A percentile compares a stretch with the other conserved stretches of the same genome.
Evolutionary conservation across 768 basidiomycete genomes (phyloP).

Genomic region (Amanita pseudoporphyria): DNA sequence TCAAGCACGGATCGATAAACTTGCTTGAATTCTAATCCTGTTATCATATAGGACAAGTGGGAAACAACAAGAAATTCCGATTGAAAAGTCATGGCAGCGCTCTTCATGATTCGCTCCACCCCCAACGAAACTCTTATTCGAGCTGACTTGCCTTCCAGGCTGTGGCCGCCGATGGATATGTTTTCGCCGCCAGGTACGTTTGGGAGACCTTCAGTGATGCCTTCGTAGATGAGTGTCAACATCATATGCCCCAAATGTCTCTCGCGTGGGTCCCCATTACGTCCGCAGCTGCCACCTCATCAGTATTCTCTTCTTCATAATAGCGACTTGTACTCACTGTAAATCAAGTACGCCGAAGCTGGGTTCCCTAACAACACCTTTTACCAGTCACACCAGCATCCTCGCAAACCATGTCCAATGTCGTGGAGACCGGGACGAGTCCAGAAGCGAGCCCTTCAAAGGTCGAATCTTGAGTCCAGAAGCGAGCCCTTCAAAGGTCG

Average conservation of each 20-base stretch:
- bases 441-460: slow-evolving; percentile 31
- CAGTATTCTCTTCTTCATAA: neutral
- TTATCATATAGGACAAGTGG: too few species aligned
- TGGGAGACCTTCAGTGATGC: slow-evolving; percentile 41
- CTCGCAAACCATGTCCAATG: slow-evolving; percentile 70
- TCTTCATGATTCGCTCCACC: slow-evolving; percentile 5
- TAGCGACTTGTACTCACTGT: slow-evolving; percentile 35
- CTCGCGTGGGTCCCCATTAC: slow-evolving; percentile 56
- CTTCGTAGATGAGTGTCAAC: slow-evolving; percentile 54
- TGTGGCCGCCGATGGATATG: slow-evolving; percentile 44
- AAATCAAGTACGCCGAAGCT: slow-evolving; percentile 58
- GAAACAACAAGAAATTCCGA: too few species aligned
- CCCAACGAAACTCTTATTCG: slow-evolving; percentile 21
- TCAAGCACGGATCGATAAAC: too few species aligned
- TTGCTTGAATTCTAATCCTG: too few species aligned
- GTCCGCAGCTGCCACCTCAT: slow-evolving; percentile 44
- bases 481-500: too few species aligned
- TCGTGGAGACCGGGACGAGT: slow-evolving; percentile 50
- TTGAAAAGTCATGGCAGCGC: neutral
- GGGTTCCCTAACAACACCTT: slow-evolving; percentile 37
- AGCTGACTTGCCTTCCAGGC: slow-evolving; percentile 54
- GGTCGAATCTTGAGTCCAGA: too few species aligned
- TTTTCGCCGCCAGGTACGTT: slow-evolving; percentile 21
- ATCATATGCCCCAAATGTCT: slow-evolving; percentile 62
- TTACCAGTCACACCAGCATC: slow-evolving; percentile 38